A percentile compares a stretch with the other conserved stretches of the same genome.
Conservation (phyloP, 139 green algal genomes). For the Chlorella sorokiniana region DNA sequence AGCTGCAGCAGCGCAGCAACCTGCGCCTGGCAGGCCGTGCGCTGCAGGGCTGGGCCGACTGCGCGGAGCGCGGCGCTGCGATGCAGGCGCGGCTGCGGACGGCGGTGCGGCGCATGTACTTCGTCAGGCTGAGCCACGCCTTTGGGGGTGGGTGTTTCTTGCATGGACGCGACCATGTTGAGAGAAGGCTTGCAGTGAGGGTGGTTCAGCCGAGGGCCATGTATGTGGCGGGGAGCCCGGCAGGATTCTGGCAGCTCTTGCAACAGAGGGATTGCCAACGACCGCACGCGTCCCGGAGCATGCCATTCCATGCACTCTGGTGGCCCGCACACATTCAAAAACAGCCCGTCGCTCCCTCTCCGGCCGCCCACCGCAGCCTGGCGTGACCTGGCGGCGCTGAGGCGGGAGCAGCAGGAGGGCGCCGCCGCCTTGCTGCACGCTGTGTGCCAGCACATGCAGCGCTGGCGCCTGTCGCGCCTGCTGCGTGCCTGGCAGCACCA, state of each 20-base stretch:
- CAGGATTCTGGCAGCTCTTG: too few species aligned
- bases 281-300: too few species aligned
- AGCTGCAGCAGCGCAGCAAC: slow-evolving; percentile 30
- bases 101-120: slow-evolving; percentile 34
- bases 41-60: slow-evolving; percentile 34
- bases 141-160: slow-evolving; percentile 10
- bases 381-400: slow-evolving; percentile 12
- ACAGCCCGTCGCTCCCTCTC: not conserved
- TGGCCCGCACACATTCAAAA: too few species aligned
- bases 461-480: slow-evolving; percentile 7
- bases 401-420: slow-evolving; percentile 20
- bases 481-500: slow-evolving; percentile 28
- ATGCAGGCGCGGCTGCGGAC: slow-evolving; percentile 18
- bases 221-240: too few species aligned
- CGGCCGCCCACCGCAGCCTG: slow-evolving; percentile 17
- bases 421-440: slow-evolving; percentile 6
- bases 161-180: not conserved
- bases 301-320: too few species aligned
- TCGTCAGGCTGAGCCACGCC: slow-evolving; percentile 30
- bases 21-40: slow-evolving; percentile 7
- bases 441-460: slow-evolving; percentile 19
- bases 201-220: too few species aligned
- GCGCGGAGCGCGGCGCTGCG: slow-evolving; percentile 1
- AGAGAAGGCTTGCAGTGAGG: not conserved
- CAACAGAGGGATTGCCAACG: too few species aligned